phyloP scores from a whole-genome alignment of 2,329 filamentous ascomycete genomes.

The Sphaerulina musiva region DNA sequence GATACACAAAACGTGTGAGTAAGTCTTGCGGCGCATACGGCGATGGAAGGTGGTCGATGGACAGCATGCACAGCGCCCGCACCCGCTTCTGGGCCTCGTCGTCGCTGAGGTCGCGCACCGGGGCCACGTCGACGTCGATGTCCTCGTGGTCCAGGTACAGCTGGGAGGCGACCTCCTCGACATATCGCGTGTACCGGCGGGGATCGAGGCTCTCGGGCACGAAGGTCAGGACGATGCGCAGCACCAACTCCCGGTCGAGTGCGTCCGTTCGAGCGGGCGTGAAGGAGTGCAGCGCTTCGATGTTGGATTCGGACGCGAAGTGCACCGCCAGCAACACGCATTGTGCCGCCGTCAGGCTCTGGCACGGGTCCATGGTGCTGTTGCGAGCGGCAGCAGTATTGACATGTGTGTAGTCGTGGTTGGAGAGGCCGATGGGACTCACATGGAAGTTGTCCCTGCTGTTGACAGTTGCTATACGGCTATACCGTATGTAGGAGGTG shows the following conservation, averaged over 20 bases:
- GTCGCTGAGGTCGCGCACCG: conserved; percentile 55
- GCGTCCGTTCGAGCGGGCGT: conserved; percentile 51
- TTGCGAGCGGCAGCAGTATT: background rate
- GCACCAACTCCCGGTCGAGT: conserved; percentile 57
- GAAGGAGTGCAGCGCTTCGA: conserved; percentile 56
- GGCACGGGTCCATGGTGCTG: conserved; percentile 21
- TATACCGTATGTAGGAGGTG: too few species aligned
- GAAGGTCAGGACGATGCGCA: conserved; percentile 69
- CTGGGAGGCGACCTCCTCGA: conserved; percentile 52
- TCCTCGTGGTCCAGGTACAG: conserved; percentile 42
- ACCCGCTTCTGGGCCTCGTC: conserved; percentile 58
- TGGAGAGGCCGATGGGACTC: too few species aligned
- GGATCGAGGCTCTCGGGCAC: conserved; percentile 66
- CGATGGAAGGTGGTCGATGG: conserved; percentile 48
- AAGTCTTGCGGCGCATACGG: conserved; percentile 48
- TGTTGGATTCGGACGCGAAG: conserved; percentile 58
- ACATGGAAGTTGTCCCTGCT: too few species aligned
- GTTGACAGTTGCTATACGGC: too few species aligned
- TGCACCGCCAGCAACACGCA: conserved; percentile 67
- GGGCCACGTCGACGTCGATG: conserved; percentile 47
- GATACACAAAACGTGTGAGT: conserved; percentile 59
- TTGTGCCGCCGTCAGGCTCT: conserved; percentile 56
- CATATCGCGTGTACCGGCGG: conserved; percentile 54
- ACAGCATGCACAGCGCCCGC: conserved; percentile 56
- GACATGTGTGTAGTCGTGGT: background rate